These are phyloP conservation scores for Geranium incanum DNA, from an alignment of 441 rosid genomes.

Conservation along the genomic window DNA sequence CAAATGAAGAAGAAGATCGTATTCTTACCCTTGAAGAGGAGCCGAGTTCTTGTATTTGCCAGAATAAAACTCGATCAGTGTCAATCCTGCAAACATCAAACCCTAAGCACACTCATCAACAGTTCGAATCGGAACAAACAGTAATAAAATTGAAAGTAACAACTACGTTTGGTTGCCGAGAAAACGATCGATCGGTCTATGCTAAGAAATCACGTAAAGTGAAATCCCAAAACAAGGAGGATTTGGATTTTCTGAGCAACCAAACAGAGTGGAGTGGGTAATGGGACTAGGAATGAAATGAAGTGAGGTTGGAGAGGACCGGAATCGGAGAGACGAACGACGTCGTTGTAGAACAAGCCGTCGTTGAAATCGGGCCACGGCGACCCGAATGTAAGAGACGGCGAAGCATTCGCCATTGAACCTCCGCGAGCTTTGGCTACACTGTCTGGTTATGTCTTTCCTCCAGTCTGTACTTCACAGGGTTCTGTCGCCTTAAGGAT, in stretches of 20 bases:
- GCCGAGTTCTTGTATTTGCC: constrained; percentile 61
- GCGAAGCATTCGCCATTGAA: constrained; percentile 4
- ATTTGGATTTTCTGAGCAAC: neutral
- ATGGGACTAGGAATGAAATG: neutral
- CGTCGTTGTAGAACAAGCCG: constrained; percentile 60
- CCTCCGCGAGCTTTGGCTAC: neutral
- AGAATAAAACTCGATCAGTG: constrained; percentile 55
- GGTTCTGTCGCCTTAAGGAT: too few relatives aligned
- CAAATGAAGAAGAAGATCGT: neutral
- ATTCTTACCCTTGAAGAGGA: constrained; percentile 66
- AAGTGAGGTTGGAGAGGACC: constrained; percentile 27
- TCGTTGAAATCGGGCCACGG: constrained; percentile 81
- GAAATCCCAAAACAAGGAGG: neutral
- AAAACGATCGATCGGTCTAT: neutral
- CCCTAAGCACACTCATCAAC: neutral
- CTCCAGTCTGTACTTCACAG: too few relatives aligned
- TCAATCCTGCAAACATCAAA: constrained; percentile 28
- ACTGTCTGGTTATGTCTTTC: too few relatives aligned
- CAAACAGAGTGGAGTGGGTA: neutral
- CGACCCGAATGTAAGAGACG: constrained; percentile 37
- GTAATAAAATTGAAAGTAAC: neutral
- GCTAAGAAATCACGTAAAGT: too few relatives aligned
- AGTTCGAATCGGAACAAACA: neutral
- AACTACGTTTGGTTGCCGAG: neutral
- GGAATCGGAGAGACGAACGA: constrained; percentile 43